Base-by-base conservation (phyloP, 352 stramenopile genomes). In the Pythium coloratum region DNA sequence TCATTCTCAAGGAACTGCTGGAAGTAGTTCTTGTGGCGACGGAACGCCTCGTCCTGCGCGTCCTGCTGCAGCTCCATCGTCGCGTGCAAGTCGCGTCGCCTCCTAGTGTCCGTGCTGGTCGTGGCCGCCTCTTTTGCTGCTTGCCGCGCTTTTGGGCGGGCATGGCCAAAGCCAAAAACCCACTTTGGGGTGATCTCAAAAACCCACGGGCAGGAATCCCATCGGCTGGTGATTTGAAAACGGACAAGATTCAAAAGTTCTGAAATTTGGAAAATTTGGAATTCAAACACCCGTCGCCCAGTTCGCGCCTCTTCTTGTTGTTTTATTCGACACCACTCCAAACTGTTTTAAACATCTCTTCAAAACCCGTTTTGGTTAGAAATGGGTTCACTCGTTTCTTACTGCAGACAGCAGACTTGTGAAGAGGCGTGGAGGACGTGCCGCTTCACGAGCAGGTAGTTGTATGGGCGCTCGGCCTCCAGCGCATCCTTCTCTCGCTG, bases 21-120 rank as follows among this genome's bases (percentile, higher is more conserved):
- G 67, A 96, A 96, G 76, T 96, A 96, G 71, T 90, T 90, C 67
- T 96, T 93, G 78, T 96, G 80, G 59, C 88, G 86, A 55, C 86
- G 86, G 69, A 93, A 92, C 59, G 84, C 83, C 69, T 95, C 88
- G 71, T 95, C 88, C 64, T 91, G 71, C 62, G 83, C 83, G 67
- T 94, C 86, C 72, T 94, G 86, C 71, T 91, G 84, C 69, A 92
- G 79, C 58, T 92, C 86, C 84, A 92, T 92, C 55, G 42, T 20
- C 55, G 30, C 20, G 46, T 58, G 57, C 28, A 13, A n/a, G 36
- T 51, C 55, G 50, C 54, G 38, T 46, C 42, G 58, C 42, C 28
- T 51, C 26, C 32, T 50, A 30, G n/a, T 26, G 47, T 28, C 30
- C n/a, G 33, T 32, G 32, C 9, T 51, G 57, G 42, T 54, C 14